Base-by-base conservation (phyloP, 2,329 filamentous ascomycete genomes). In the Exophiala bonariae region DNA sequence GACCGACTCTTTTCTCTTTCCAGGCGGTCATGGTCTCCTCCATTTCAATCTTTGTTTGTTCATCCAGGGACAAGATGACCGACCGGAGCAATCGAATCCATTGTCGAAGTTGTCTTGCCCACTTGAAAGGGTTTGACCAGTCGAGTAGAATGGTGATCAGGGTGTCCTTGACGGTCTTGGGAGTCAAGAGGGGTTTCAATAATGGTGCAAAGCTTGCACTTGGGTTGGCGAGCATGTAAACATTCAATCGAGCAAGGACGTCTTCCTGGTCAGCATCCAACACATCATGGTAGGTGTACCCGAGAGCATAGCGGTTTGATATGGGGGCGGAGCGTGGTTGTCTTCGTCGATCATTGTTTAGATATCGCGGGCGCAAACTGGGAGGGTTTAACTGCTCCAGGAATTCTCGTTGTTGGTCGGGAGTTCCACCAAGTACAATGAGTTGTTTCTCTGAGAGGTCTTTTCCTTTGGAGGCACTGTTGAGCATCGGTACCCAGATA, bases 261-360 rank as follows among this genome's bases (percentile, higher is more conserved):
- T 96, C 91, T 92, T 96, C 92, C 67, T 95, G 90, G 65, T 96
- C 91, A 47, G 89, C 86, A 68, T 96, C 91, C 30, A 96, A 77
- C 30, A 96, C 89, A 69, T 96, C 89, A 66, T 95, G 89, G 70
- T 96, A 96, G 44, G 91, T 96, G 66, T 96, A 96, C 41, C 91
- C 91, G 50, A 96, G 73, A 9, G 91, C 91, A 68, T 95, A 96
- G 64, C 86, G 87, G 64, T 96, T 96, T 45, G 91, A 91, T 62
- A 96, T 81, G 17, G 89, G 89, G 2, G 89, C 86, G 52, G 80
- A 79, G 66, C 81, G 84, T 58, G 67, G 62, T 60, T 67, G 69
- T 41, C 64, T 63, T 47, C 67, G 66, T 61, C 75, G 73, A 45
- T 72, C 69, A 44, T 83, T 80, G 52, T 73, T 73, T 57, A 70